Evolutionary conservation across 2,329 filamentous ascomycete species (phyloP).

Genomic region (Penicillium palitans): DNA sequence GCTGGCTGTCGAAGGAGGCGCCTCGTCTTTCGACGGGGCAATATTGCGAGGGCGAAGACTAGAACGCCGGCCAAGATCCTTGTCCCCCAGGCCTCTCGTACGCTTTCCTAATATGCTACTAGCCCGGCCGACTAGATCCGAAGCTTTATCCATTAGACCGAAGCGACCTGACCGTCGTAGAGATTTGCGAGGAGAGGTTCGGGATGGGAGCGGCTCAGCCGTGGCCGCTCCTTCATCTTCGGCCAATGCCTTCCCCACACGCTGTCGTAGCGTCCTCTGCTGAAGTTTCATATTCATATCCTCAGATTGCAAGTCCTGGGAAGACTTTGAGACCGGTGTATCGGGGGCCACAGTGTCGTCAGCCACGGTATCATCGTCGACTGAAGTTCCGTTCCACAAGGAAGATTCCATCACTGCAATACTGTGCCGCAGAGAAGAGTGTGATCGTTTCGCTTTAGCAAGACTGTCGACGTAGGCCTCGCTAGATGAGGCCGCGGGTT

Average conservation of each 20-base stretch:
- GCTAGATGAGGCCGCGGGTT: slow-evolving; percentile 22
- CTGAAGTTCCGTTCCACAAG: slow-evolving; percentile 29
- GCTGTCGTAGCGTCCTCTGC: slow-evolving; percentile 35
- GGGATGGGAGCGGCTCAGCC: slow-evolving; percentile 21
- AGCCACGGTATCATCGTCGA: slow-evolving; percentile 18
- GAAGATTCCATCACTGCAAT: slow-evolving; percentile 43
- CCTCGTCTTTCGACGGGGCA: slow-evolving; percentile 29
- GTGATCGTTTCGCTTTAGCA: slow-evolving; percentile 35
- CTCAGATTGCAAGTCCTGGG: slow-evolving; percentile 29
- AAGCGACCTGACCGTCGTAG: slow-evolving; percentile 47
- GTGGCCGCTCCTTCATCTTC: slow-evolving; percentile 29
- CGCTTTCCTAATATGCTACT: slow-evolving; percentile 61
- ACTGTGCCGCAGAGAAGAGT: slow-evolving; percentile 42
- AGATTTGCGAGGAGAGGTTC: slow-evolving; percentile 31
- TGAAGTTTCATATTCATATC: slow-evolving; percentile 30
- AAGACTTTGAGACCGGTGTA: slow-evolving; percentile 39
- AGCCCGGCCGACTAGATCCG: slow-evolving; percentile 51
- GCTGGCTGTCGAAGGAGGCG: slow-evolving; percentile 2
- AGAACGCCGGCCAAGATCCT: slow-evolving; percentile 57
- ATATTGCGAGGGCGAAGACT: slow-evolving; percentile 57
- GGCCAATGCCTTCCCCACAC: slow-evolving; percentile 31
- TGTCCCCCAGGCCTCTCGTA: slow-evolving; percentile 56
- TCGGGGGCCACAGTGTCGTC: slow-evolving; percentile 34
- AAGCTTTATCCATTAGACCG: slow-evolving; percentile 43
- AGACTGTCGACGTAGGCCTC: slow-evolving; percentile 42